A percentile compares a stretch with the other conserved stretches of the same genome.
Evolutionary conservation across 1,284 basidiomycete species (phyloP).

Genomic region (Fomitopsis betulina): DNA sequence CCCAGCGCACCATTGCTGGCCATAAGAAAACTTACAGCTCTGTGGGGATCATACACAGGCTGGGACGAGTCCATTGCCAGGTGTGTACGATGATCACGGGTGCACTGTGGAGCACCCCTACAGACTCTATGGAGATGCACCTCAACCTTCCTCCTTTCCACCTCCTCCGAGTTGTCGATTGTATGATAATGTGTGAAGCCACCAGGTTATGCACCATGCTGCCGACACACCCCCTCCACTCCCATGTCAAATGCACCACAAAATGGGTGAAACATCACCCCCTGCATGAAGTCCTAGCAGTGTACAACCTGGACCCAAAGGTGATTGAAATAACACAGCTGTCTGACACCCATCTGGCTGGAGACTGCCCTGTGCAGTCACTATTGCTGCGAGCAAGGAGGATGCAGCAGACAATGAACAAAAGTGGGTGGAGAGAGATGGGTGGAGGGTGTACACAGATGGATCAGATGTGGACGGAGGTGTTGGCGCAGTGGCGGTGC

Average conservation of each 20-base stretch:
- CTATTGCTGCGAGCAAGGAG: no score
- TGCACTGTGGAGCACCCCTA: slow-evolving; percentile 26
- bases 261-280: not conserved
- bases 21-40: not conserved
- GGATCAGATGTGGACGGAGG: not conserved
- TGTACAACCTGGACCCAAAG: not conserved
- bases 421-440: no score
- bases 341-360: no score
- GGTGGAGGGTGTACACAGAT: no score
- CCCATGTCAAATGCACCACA: slow-evolving; percentile 6
- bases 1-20: slow-evolving; percentile 5
- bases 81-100: slow-evolving; percentile 29
- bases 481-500: not conserved
- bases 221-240: slow-evolving; percentile 24
- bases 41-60: slow-evolving; percentile 1
- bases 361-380: no score
- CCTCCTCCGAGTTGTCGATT: slow-evolving; percentile 20
- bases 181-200: slow-evolving; percentile 19
- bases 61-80: slow-evolving; percentile 25
- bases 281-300: not conserved
- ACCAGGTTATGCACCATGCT: slow-evolving; percentile 28
- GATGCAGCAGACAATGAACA: no score
- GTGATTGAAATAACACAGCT: not conserved
- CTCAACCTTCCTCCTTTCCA: slow-evolving; percentile 28
- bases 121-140: slow-evolving; percentile 27